Base-by-base conservation (phyloP, 2,329 filamentous ascomycete species). In the Penicillium sp. region DNA sequence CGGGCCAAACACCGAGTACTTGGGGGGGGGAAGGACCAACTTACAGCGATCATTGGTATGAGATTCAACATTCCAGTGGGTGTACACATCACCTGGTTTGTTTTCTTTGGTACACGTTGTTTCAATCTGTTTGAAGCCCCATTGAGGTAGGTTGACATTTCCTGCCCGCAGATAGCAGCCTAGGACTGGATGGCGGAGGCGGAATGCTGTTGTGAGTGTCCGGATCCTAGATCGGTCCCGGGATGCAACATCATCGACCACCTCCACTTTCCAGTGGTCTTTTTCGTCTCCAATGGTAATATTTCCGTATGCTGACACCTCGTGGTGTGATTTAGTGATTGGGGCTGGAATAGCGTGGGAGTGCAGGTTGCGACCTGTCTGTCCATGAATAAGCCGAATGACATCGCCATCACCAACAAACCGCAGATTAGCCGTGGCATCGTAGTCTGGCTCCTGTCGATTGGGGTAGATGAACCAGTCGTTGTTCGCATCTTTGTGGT, bases 91-190 rank as follows among this genome's bases (percentile, higher is more conserved):
- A 51, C 87, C 85, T 7, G 92, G 91, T 68, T 93, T 94, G 80
- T 97, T 96, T 65, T 88, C 85, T 80, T 96, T 97, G 64, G 88
- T 87, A 76, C 94, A 99, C 26, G 91, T 96, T 35, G 94, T 92
- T 78, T 99, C 94, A 63, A 99, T 97, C 78, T 99, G 94, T 80
- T 97, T 97, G 83, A 99, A 99, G 73, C 94, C 94, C 94, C 94
- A 99, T 73, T 97, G 94, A 49, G 94, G 94, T 61, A 99, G 82
- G 76, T 97, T 99, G 67, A 91, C 89, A 68, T 96, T 99, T 66
- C 92, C 93, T 57, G 94, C 95, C 61, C 92, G 88, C 48, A 99
- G 85, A 73, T 99, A 99, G 77, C 94, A 99, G 64, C 89, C 90
- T 53, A 97, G 82, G 53, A 86, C 82, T 40, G 84, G 80, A 73